phyloP scores from a whole-genome alignment of 306 rosid genomes.

The Urtica urens region DNA sequence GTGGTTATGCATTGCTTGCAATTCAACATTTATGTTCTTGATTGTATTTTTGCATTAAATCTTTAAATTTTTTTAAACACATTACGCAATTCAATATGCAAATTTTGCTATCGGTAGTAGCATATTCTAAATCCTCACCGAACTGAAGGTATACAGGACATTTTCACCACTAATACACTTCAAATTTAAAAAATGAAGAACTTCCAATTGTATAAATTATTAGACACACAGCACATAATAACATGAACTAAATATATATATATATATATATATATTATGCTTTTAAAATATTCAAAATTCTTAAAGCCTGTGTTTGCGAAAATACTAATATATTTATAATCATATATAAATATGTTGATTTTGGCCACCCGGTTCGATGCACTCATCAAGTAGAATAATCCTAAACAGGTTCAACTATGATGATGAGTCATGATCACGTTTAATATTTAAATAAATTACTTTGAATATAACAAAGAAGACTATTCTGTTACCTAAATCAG shows the following conservation, averaged over 20 bases:
- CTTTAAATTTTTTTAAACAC: too few relatives aligned
- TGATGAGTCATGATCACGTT: neutral
- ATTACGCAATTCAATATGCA: too few relatives aligned
- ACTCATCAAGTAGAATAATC: conserved; percentile 17
- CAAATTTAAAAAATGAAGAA: neutral
- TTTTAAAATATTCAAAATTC: neutral
- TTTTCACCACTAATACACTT: neutral
- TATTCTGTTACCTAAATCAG: conserved; percentile 24
- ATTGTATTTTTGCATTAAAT: too few relatives aligned
- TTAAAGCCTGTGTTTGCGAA: neutral
- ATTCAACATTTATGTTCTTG: too few relatives aligned
- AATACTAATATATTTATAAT: neutral
- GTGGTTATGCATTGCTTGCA: too few relatives aligned
- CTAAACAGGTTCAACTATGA: conserved; percentile 13
- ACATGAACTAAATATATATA: neutral
- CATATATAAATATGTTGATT: conserved; percentile 13
- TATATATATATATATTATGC: neutral
- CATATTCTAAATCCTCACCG: too few relatives aligned
- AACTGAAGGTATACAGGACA: neutral
- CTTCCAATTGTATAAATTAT: too few relatives aligned
- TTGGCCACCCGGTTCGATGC: conserved; percentile 20
- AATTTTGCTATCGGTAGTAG: too few relatives aligned
- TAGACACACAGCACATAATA: too few relatives aligned
- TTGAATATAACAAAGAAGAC: conserved; percentile 11
- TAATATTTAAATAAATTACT: neutral